Percentiles rank a stretch among this genome's conserved stretches.
Evolutionary conservation across 2,329 filamentous ascomycete species (phyloP).

Genomic region (Didymella lethalis): DNA sequence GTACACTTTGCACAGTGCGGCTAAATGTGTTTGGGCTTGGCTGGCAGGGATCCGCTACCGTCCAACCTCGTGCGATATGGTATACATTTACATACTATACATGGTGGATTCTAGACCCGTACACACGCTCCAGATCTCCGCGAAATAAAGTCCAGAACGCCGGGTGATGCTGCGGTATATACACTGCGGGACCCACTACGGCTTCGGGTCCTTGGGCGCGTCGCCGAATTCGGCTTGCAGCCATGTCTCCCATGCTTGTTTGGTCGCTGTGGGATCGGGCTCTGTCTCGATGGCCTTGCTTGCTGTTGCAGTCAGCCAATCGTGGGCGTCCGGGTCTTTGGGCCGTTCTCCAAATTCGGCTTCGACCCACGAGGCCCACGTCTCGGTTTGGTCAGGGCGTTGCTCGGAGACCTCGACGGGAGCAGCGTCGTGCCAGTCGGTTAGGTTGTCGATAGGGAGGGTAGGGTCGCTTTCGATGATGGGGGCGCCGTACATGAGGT

Average conservation of each 20-base stretch:
- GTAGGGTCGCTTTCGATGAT: constrained; percentile 5
- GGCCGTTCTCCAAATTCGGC: constrained; percentile 39
- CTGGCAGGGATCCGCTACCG: neutral
- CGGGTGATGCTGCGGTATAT: constrained; percentile 14
- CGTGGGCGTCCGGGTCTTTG: constrained; percentile 29
- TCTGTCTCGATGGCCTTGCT: constrained; percentile 1
- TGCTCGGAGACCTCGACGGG: constrained; percentile 8
- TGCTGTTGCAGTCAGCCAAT: constrained; percentile 13
- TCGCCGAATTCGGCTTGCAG: constrained; percentile 18
- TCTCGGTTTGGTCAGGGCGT: constrained; percentile 23
- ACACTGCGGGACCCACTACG: neutral
- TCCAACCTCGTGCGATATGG: neutral
- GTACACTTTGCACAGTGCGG: constrained; percentile 15
- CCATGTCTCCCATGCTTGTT: constrained; percentile 18
- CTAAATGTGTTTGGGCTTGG: constrained; percentile 4
- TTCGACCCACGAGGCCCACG: constrained; percentile 42
- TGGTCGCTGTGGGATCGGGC: constrained; percentile 5
- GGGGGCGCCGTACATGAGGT: constrained; percentile 15
- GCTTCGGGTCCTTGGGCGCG: constrained; percentile 4
- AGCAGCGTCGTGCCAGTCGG: constrained; percentile 16
- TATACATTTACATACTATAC: constrained; percentile 16
- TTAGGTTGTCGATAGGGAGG: constrained; percentile 10
- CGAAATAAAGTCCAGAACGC: constrained; percentile 9
- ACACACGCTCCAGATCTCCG: neutral
- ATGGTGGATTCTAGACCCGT: neutral